Base-by-base conservation (phyloP, 306 rosid species). In the Glycine tomentella region DNA sequence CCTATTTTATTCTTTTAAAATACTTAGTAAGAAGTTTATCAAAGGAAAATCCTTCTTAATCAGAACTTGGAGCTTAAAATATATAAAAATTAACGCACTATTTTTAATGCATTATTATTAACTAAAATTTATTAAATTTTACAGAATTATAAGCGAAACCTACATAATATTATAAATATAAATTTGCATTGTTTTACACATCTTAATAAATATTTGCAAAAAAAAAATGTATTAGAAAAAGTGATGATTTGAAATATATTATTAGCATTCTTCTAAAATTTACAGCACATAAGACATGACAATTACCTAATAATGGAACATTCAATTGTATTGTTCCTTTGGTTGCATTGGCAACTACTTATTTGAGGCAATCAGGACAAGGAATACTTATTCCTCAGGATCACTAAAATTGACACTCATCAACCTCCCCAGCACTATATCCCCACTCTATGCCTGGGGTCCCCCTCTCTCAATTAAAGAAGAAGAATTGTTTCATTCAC, bases 321-420 rank as follows among this genome's bases (percentile, higher is more conserved):
- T 42, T 66, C 14, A 66, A 66, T n/a, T 40, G 72, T 42, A 15
- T n/a, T 42, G 51, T 66, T 51, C 70, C 51, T 40, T 66, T 66
- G 50, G 38, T 14, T 36, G 71, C 31, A 63, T 11, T 62, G 17
- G 69, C 46, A 33, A 12, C 0, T 63, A 3, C 46, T 66, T 8
- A 42, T 8, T 42, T 66, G 72, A 42, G 52, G 50, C 14, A n/a
- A n/a, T 3, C 3, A 38, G 51, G 33, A 66, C 13, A 62, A 66
- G n/a, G 51, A 66, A 65, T 36, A 38, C 31, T 7, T 9, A 65
- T 38, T 38, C 17, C 5, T 34, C 4, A 36, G 69, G 69, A 64
- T 34, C 20, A 36, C 7, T 12, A n/a, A n/a, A 65, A 6, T 13
- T 38, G 70, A 65, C 70, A 38, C 25, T 12, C 49, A 64, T 4